Evolutionary conservation across 2,329 filamentous ascomycete species (phyloP), one percentile per base, ranked within the genome.

Genomic region (Colletotrichum sojae): DNA sequence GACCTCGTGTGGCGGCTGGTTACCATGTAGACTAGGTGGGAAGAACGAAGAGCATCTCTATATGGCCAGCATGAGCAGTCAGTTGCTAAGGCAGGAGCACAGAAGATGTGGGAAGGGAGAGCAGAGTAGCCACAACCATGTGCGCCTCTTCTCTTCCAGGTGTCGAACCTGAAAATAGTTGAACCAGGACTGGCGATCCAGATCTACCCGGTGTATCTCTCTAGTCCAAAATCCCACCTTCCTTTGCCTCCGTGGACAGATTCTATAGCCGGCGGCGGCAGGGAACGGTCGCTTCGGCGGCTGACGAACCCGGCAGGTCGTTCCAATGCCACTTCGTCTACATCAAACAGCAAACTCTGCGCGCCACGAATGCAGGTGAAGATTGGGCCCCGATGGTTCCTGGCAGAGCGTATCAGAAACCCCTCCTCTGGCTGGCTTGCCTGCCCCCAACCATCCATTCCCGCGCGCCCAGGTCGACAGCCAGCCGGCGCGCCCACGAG

Each of bases 381-480:
- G 46, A 46, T 58, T 53, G 13, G 22, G 27, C 43, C 20, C 60
- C 45, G 46, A 64, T 58, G 39, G 39, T 58, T 20, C 60, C 39
- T 68, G 59, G 27, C 65, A 57, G 31, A 36, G 54, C 60, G 25
- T 52, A 43, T 51, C 59, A 57, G 20, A 36, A 12, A 5, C 22
- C 8, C 10, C 40, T 15, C 10, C 40, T 15, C 40, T 43, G 40
- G 39, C 39, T 15, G 39, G 13, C 40, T 43, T n/a, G 13, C 40
- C 40, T n/a, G 13, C 16, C 40, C 40, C 40, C 13, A 5, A 43
- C 40, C 40, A 10, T 5, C 12, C 40, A 25, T 25, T 25, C 22
- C 22, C 4, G 22, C 22, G 22, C 22, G 22, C 22, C 22, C 22
- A 25, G 2, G 22, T 43, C 31, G 31, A 36, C 31, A 36, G 31